Base-by-base conservation (phyloP, 1,284 basidiomycete genomes). In the Leccinum solheimii region DNA sequence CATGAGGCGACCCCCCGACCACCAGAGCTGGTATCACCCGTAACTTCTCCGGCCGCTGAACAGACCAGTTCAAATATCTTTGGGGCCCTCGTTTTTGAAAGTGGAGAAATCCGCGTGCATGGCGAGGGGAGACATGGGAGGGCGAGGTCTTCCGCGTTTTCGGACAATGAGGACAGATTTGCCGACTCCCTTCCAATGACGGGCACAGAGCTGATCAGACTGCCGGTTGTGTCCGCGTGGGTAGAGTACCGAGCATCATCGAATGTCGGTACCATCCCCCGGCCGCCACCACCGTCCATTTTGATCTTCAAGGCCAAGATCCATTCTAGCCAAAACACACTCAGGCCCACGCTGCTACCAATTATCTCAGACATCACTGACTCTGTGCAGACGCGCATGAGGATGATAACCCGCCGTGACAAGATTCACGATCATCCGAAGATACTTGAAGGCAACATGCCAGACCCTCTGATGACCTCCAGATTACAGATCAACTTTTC, bases 181-280 rank as follows among this genome's bases (percentile, higher is more conserved):
- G 83, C 85, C 49, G 79, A 83, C 45, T 76, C 81, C 56, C 74
- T 81, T n/a, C 75, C 80, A 14, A 79, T 80, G 26, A 66, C 78
- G 13, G 85, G 80, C 36, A 81, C 80, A 11, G 90, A 92, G 62
- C 76, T 85, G 5, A 88, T 92, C 74, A 84, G 82, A 62, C 81
- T 97, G 8, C 95, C 95, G 0, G 84, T 86, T 11, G 82, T 97
- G 5, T 90, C 93, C 11, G 86, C 93, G 3, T 96, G 91, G 91
- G 81, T 85, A 26, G 92, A 95, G 72, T 94, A 91, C 73, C 84
- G 84, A 27, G 83, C 87, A 11, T 81, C 80, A 1, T 77, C 83
- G 4, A 72, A 53, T 7, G 7, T 78, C 77, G 50, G 81, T 79
- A 23, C 51, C 21, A 16, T 45, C 26, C 21, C 55, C 43, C 67